Percentiles rank a stretch among this genome's conserved stretches.
Evolutionary conservation across 106 monocot species (phyloP).

Genomic region (Phalaenopsis equestris): DNA sequence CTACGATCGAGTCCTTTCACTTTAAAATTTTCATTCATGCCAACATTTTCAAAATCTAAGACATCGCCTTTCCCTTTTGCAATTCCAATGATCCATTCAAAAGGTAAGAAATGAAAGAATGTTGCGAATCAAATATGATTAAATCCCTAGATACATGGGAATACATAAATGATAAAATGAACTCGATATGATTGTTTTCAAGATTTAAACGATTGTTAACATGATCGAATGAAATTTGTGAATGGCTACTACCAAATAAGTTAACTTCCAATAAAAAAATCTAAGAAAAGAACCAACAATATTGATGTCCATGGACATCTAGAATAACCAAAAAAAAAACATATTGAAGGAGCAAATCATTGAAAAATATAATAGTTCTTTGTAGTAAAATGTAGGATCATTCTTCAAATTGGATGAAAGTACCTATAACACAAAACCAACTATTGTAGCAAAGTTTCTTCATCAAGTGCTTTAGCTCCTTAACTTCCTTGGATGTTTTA

Average conservation of each 20-base stretch:
- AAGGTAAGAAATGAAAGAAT: slow-evolving; percentile 83
- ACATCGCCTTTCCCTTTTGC: slow-evolving; percentile 84
- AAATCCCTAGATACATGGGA: slow-evolving; percentile 75
- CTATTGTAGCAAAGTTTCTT: slow-evolving; percentile 47
- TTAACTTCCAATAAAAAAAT: not conserved
- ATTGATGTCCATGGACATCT: not conserved
- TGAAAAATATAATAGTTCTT: not conserved
- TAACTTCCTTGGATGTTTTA: slow-evolving; percentile 49
- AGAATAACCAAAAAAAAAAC: not conserved
- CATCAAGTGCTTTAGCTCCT: slow-evolving; percentile 70
- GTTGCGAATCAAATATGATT: slow-evolving; percentile 75
- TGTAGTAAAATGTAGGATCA: not conserved
- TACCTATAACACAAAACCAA: slow-evolving; percentile 69
- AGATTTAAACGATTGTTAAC: not conserved
- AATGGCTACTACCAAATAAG: not conserved
- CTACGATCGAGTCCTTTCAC: slow-evolving; percentile 69
- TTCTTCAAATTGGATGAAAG: slow-evolving; percentile 60
- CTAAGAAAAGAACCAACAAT: not conserved
- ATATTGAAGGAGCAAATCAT: not conserved
- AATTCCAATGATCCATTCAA: slow-evolving; percentile 95
- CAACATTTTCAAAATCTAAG: slow-evolving; percentile 81
- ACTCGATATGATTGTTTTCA: not conserved
- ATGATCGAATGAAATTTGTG: not conserved
- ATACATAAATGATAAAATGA: slow-evolving; percentile 3
- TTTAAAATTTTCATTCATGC: slow-evolving; percentile 57